phyloP scores from a whole-genome alignment of 208 protist species.

The Porcisia hertigi region DNA sequence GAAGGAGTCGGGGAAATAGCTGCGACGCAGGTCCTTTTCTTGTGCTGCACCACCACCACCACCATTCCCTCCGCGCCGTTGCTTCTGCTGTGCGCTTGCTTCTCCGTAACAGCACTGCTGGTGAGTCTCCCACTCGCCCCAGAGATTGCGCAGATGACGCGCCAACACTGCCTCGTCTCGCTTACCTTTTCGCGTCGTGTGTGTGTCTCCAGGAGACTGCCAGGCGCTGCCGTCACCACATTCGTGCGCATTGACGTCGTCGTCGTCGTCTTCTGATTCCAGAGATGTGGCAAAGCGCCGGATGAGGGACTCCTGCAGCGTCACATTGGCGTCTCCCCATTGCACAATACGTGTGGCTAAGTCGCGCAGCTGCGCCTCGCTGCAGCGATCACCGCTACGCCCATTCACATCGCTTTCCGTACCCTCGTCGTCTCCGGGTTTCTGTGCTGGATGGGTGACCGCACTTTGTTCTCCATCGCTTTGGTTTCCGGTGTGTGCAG shows the following conservation, averaged over 20 bases:
- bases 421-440: not conserved
- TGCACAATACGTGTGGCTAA: constrained; percentile 16
- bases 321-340: constrained; percentile 18
- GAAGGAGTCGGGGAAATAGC: constrained; percentile 79
- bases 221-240: constrained; percentile 1
- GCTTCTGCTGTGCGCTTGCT: not conserved
- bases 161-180: constrained; percentile 10
- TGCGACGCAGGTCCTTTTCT: constrained; percentile 44
- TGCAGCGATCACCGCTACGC: constrained; percentile 10
- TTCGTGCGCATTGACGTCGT: not conserved
- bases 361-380: constrained; percentile 12
- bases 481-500: not conserved
- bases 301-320: constrained; percentile 26
- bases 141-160: constrained; percentile 19
- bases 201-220: not conserved
- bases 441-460: not conserved
- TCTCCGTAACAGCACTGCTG: constrained; percentile 14
- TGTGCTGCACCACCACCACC: not conserved
- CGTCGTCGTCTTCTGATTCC: not conserved
- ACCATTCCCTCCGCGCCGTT: not conserved
- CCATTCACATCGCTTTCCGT: not conserved
- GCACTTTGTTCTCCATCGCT: not conserved
- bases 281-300: constrained; percentile 11
- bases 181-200: not conserved
- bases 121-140: constrained; percentile 23